These are phyloP conservation scores for Monilinia laxa DNA, from an alignment of 2,329 filamentous ascomycete species.

Conservation along the genomic window DNA sequence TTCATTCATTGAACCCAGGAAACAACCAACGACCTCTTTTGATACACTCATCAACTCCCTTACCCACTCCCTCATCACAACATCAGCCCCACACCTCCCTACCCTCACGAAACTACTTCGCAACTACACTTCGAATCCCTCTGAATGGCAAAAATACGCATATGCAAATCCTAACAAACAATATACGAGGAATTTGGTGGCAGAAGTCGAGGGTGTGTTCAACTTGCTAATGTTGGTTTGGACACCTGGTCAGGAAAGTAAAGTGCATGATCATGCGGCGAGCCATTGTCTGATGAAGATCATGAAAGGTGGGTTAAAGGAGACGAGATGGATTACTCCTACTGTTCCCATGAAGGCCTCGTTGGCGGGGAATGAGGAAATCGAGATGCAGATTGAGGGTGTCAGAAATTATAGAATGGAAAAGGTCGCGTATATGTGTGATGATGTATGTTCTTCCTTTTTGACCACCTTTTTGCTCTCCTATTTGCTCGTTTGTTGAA, in stretches of 20 bases:
- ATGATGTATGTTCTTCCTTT: constrained; percentile 49
- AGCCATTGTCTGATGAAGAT: constrained; percentile 95
- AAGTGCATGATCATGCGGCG: constrained; percentile 85
- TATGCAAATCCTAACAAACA: constrained; percentile 64
- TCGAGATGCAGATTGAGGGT: constrained; percentile 43
- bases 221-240: constrained; percentile 77
- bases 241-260: constrained; percentile 78
- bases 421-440: constrained; percentile 86
- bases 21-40: constrained; percentile 26
- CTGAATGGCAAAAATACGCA: constrained; percentile 71
- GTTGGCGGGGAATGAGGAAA: constrained; percentile 19
- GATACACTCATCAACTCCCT: constrained; percentile 29
- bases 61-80: constrained; percentile 26
- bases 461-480: neutral
- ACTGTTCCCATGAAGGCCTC: constrained; percentile 37
- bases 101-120: constrained; percentile 29
- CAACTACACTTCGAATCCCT: constrained; percentile 30
- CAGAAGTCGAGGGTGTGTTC: constrained; percentile 73
- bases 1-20: neutral
- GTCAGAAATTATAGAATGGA: constrained; percentile 63
- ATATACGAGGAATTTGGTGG: constrained; percentile 88
- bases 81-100: constrained; percentile 27
- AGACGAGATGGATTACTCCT: constrained; percentile 63
- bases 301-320: constrained; percentile 71
- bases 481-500: neutral